Conservation (phyloP, 371 early-diverging fungal genomes). For the Rhizopus arrhizus region DNA sequence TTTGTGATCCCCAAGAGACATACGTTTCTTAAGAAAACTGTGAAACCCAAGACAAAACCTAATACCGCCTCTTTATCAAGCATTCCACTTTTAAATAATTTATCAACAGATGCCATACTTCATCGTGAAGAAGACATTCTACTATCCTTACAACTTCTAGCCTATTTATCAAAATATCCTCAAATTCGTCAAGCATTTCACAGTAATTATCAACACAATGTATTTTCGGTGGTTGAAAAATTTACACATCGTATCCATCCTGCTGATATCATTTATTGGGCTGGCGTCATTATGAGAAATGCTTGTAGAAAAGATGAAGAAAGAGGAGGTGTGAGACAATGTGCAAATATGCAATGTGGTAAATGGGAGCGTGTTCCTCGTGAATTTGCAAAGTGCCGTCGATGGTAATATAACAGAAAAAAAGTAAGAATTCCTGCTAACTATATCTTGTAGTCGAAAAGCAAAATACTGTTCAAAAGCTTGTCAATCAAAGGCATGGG, state of each 20-base stretch:
- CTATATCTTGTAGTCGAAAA: constrained; percentile 52
- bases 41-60: constrained; percentile 28
- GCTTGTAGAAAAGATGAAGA: constrained; percentile 77
- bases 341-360: constrained; percentile 76
- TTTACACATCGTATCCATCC: constrained; percentile 72
- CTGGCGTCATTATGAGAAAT: constrained; percentile 81
- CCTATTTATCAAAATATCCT: constrained; percentile 83
- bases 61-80: constrained; percentile 26
- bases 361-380: constrained; percentile 77
- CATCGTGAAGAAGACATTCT: constrained; percentile 82
- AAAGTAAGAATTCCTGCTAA: not conserved
- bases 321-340: constrained; percentile 71
- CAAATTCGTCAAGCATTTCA: constrained; percentile 68
- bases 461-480: constrained; percentile 78
- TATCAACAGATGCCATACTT: constrained; percentile 57
- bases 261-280: constrained; percentile 75
- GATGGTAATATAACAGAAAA: constrained; percentile 46
- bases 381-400: constrained; percentile 81
- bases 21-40: constrained; percentile 29
- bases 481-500: constrained; percentile 80
- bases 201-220: constrained; percentile 55
- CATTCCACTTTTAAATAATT: constrained; percentile 32
- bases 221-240: constrained; percentile 76
- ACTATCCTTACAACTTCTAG: constrained; percentile 80
- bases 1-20: constrained; percentile 31